Base-by-base conservation (phyloP, 2,329 filamentous ascomycete genomes). In the Coniochaeta sp. region DNA sequence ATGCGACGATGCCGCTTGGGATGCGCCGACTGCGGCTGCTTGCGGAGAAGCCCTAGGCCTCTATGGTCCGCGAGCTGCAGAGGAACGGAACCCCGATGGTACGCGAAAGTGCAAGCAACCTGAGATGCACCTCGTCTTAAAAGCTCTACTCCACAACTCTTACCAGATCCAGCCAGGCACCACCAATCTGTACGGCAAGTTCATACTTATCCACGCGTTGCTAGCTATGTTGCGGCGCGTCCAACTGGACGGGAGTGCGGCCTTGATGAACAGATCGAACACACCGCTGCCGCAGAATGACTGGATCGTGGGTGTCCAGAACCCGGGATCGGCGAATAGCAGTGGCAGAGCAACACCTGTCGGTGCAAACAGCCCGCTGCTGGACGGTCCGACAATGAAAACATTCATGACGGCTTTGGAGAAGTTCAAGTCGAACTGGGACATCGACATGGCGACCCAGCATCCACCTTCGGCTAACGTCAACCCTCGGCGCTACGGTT, bases 121-220 rank as follows among this genome's bases (percentile, higher is more conserved):
- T 1, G 81, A 85, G 65, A 77, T 90, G 72, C 78, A 83, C 62
- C 77, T 84, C 61, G 85, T 83, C 1, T 74, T 91, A 59, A 80
- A 81, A 58, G 80, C 84, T 1, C 74, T 91, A 47, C 77, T 89
- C 59, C 80, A 88, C 63, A 74, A 76, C 6, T 81, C 77, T 11
- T 80, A 82, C 63, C 79, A 83, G 56, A 83, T 90, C 59, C 82
- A 85, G 61, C 82, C 84, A 3, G 82, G 85, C 52, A 82, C 82
- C 24, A 91, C 88, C 1, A 91, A 91, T 66, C 76, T 88, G 1
- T 89, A 87, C 67, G 87, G 86, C 38, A 91, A 91, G 68, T 91
- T 91, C 67, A 82, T 91, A 60, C 72, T 91, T 55, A 84, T 91
- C 8, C 89, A 91, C 67, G 84, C 83, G 14, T 76, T 92, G 58